Evolutionary conservation across 2,329 filamentous ascomycete species (phyloP), one percentile per base, ranked within the genome.

Genomic region (Fusarium piperis): DNA sequence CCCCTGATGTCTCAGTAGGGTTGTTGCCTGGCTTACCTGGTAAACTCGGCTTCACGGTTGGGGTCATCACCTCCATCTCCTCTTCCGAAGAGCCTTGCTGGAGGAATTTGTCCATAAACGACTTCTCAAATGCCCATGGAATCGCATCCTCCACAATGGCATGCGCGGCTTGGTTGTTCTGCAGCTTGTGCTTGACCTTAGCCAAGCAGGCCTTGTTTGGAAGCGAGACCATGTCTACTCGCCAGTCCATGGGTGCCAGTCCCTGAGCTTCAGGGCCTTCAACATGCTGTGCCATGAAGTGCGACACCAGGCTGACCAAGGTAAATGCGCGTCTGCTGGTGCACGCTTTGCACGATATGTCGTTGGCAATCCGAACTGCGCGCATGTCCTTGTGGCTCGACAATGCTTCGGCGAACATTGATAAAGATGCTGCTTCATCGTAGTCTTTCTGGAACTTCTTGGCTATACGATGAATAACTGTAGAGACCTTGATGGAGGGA

Each of bases 401-500:
- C 33, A 91, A 75, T 1, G 86, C 87, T 60, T 89, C 90, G 63
- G 86, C 88, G 68, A 92, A 89, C 79, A 90, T 85, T 13, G 80
- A 80, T 35, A 94, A 77, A 10, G 86, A 83, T 1, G 89, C 87
- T 41, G 86, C 84, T 66, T 90, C 85, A 16, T 82, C 82, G 77
- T 91, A 93, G 55, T 84, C 84, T 16, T 86, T 79, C 46, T 85
- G 83, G 75, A 91, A 93, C 36, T 84, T 85, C 61, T 85, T 85
- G 62, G 87, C 84, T 58, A 90, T 81, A 77, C 92, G 89, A 76
- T 92, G 85, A 44, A 95, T 85, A 11, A 93, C 83, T 52, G 90
- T 86, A 66, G 88, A 88, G 16, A 93, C 84, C 71, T 90, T 89
- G 52, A 93, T 84, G 66, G 87, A 87, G 39, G 87, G 86, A 15